A percentile compares a stretch with the other conserved stretches of the same genome.
These are phyloP conservation scores for Prunus kanzakura DNA, from an alignment of 306 rosid species.

Conservation along the genomic window DNA sequence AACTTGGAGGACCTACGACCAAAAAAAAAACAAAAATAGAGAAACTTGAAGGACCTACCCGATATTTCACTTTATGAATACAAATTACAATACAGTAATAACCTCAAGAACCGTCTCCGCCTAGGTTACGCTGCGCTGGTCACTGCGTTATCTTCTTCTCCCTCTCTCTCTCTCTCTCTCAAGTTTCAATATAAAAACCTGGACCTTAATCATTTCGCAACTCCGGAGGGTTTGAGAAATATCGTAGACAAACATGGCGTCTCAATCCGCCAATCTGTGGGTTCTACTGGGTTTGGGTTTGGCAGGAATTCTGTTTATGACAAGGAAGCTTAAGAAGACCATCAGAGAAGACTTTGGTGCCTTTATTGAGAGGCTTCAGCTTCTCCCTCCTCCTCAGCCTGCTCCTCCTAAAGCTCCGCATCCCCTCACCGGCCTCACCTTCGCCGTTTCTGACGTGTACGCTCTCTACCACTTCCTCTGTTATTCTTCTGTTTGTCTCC, in stretches of 20 bases:
- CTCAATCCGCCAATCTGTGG: conserved; percentile 80
- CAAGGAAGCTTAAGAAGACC: conserved; percentile 63
- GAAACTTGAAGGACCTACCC: neutral
- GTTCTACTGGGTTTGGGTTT: conserved; percentile 78
- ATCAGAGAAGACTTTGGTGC: conserved; percentile 84
- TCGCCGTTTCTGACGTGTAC: conserved; percentile 87
- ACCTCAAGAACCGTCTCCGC: neutral
- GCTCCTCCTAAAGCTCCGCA: conserved; percentile 99
- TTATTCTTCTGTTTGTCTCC: neutral
- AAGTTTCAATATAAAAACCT: neutral
- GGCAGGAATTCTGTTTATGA: conserved; percentile 73
- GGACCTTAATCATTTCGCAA: neutral
- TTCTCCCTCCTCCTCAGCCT: conserved; percentile 91
- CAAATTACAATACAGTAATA: neutral
- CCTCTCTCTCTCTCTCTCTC: neutral
- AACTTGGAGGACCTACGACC: neutral
- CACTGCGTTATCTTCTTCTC: conserved; percentile 10
- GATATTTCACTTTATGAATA: neutral
- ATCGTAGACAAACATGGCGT: conserved; percentile 39
- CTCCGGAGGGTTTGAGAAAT: conserved; percentile 4
- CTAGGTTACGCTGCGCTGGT: conserved; percentile 15
- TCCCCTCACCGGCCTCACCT: conserved; percentile 78
- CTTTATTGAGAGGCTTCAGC: conserved; percentile 57
- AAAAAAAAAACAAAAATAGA: neutral
- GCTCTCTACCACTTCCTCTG: neutral